These are phyloP conservation scores for Paraphaeosphaeria minitans DNA, from an alignment of 2,329 filamentous ascomycete genomes.

Conservation along the genomic window DNA sequence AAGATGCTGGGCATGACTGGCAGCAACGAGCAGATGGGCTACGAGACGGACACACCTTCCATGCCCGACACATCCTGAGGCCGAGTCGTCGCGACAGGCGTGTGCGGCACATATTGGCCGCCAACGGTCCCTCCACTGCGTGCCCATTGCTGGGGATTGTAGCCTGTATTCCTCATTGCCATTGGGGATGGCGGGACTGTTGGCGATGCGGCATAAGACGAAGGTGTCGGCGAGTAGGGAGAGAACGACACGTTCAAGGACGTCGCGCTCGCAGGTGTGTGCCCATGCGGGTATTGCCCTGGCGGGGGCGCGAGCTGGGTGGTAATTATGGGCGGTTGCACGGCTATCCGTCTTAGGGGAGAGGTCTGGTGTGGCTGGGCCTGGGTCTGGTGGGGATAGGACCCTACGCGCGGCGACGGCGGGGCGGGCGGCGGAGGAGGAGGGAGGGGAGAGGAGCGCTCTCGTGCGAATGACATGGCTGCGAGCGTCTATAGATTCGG, in stretches of 20 bases:
- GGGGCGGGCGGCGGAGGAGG: slow-evolving; percentile 32
- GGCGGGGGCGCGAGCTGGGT: slow-evolving; percentile 48
- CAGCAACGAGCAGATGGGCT: not conserved
- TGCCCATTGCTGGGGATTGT: slow-evolving; percentile 58
- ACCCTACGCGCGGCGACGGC: slow-evolving; percentile 16
- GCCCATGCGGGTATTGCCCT: slow-evolving; percentile 41
- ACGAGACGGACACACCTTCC: slow-evolving; percentile 50
- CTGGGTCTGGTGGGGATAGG: slow-evolving; percentile 18
- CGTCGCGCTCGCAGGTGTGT: slow-evolving; percentile 47
- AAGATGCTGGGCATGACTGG: not conserved
- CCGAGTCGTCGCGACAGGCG: slow-evolving; percentile 32
- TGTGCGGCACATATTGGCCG: slow-evolving; percentile 46
- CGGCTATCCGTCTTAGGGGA: slow-evolving; percentile 42
- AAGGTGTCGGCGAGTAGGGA: slow-evolving; percentile 41
- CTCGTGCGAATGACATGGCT: slow-evolving; percentile 23
- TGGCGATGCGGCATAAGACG: slow-evolving; percentile 18
- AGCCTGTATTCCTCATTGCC: slow-evolving; percentile 45
- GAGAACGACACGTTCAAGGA: slow-evolving; percentile 45
- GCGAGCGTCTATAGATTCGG: not conserved
- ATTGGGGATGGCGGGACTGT: slow-evolving; percentile 35
- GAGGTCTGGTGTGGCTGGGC: slow-evolving; percentile 33
- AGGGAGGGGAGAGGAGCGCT: slow-evolving; percentile 28
- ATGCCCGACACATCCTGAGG: slow-evolving; percentile 51
- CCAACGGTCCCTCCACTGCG: slow-evolving; percentile 45
- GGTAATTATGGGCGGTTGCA: slow-evolving; percentile 50